Evolutionary conservation across 2,329 filamentous ascomycete species (phyloP).

Genomic region (Penicillium freii): DNA sequence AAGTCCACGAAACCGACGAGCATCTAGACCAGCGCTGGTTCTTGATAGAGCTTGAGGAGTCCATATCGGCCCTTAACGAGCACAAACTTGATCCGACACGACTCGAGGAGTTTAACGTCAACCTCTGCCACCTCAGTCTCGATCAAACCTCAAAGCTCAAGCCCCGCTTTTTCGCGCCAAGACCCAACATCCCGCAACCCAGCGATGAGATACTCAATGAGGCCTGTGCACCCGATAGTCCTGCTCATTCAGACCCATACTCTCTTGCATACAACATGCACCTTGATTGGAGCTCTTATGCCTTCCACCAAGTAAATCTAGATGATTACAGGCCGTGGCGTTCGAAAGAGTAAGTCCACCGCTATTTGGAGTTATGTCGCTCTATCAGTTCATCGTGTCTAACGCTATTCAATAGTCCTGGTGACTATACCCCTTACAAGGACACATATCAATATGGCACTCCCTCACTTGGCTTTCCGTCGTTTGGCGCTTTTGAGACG

Average conservation of each 20-base stretch:
- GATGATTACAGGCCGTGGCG: neutral
- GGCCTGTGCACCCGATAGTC: neutral
- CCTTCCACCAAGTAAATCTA: neutral
- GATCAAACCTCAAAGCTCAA: neutral
- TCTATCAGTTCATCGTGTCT: neutral
- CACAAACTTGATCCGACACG: neutral
- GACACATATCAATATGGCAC: fast-evolving
- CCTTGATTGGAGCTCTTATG: fast-evolving
- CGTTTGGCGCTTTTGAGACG: neutral
- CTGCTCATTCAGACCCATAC: neutral
- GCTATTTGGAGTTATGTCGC: neutral
- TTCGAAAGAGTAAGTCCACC: neutral
- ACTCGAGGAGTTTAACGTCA: neutral
- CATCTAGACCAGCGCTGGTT: neutral
- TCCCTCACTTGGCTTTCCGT: neutral
- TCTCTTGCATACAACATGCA: fast-evolving
- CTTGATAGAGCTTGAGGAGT: neutral
- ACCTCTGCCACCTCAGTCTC: neutral
- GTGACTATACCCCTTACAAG: neutral
- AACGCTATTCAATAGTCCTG: neutral
- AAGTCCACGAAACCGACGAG: neutral
- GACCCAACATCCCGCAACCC: neutral
- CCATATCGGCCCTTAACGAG: neutral
- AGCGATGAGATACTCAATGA: neutral
- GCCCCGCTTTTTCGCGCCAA: neutral